Percentiles rank a stretch among this genome's conserved stretches.
These are phyloP conservation scores for Coemansia sp. DNA, from an alignment of 192 early-diverging fungal genomes.

Conservation along the genomic window DNA sequence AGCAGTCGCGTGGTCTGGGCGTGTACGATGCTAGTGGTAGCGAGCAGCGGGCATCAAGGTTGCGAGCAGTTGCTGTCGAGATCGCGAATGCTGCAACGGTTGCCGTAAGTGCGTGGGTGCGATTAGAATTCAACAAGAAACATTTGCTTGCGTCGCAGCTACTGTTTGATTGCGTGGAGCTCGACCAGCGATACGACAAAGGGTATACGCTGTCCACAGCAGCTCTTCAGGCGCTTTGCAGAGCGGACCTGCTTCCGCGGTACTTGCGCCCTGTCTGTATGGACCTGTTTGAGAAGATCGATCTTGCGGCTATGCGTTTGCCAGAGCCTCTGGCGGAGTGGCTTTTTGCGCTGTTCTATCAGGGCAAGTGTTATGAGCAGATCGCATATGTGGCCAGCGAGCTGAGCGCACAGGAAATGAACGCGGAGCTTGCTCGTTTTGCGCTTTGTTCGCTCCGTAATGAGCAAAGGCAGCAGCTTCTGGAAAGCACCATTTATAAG, in stretches of 20 bases:
- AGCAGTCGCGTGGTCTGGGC: neutral
- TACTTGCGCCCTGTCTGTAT: neutral
- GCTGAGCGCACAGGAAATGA: neutral
- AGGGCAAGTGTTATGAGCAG: slow-evolving; percentile 2
- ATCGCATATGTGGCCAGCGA: neutral
- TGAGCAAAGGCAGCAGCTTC: neutral
- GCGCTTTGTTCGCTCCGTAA: slow-evolving; percentile 22
- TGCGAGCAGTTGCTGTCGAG: neutral
- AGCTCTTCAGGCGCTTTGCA: neutral
- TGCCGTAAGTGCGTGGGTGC: neutral
- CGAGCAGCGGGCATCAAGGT: neutral
- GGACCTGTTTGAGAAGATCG: neutral
- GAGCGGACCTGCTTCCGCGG: neutral
- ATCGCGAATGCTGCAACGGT: neutral
- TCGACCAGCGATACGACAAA: neutral
- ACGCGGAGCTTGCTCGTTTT: slow-evolving; percentile 5
- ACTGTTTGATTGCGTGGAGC: neutral
- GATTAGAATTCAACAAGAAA: neutral
- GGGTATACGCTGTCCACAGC: neutral
- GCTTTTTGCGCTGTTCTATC: slow-evolving; percentile 3
- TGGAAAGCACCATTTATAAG: no score
- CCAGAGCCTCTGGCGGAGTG: neutral
- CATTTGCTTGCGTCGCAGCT: neutral
- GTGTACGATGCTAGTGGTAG: neutral
- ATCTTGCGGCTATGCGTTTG: neutral